Evolutionary conservation across 257 asterid species (phyloP).

Genomic region (Penstemon newberryi): DNA sequence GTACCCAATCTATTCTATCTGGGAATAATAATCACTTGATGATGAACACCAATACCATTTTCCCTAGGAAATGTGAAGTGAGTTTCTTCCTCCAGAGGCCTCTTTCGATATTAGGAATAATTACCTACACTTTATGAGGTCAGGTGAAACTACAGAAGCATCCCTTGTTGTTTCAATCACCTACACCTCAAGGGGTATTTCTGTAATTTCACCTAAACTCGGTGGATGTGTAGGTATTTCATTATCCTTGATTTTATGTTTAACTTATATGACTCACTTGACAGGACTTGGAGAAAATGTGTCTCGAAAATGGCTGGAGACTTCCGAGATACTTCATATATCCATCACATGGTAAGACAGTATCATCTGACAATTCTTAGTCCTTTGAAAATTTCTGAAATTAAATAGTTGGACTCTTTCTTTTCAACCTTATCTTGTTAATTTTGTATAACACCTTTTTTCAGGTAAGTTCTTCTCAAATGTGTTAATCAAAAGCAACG

Average conservation of each 20-base stretch:
- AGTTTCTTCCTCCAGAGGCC: slow-evolving; percentile 12
- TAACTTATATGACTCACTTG: background rate
- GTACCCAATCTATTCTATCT: slow-evolving; percentile 16
- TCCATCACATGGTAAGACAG: slow-evolving; percentile 39
- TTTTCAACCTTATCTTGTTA: no score
- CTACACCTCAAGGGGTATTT: no score
- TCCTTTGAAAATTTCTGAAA: no score
- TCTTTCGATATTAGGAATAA: background rate
- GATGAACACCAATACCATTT: slow-evolving; percentile 13
- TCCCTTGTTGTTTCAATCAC: no score
- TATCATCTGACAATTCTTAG: no score
- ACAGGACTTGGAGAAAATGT: slow-evolving; percentile 45
- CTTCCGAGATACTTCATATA: slow-evolving; percentile 36
- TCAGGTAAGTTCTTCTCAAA: slow-evolving; percentile 42
- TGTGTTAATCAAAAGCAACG: slow-evolving; percentile 32
- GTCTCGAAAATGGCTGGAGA: slow-evolving; percentile 43
- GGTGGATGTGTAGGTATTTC: no score
- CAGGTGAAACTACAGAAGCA: no score
- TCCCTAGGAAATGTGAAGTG: slow-evolving; percentile 40
- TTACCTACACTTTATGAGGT: background rate
- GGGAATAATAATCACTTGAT: slow-evolving; percentile 14
- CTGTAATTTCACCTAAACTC: no score
- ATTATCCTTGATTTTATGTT: no score
- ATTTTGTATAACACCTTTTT: no score
- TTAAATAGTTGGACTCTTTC: no score